phyloP scores from a whole-genome alignment of 1,139 yeast genomes.

The Debaryomycetaceae sp. region DNA sequence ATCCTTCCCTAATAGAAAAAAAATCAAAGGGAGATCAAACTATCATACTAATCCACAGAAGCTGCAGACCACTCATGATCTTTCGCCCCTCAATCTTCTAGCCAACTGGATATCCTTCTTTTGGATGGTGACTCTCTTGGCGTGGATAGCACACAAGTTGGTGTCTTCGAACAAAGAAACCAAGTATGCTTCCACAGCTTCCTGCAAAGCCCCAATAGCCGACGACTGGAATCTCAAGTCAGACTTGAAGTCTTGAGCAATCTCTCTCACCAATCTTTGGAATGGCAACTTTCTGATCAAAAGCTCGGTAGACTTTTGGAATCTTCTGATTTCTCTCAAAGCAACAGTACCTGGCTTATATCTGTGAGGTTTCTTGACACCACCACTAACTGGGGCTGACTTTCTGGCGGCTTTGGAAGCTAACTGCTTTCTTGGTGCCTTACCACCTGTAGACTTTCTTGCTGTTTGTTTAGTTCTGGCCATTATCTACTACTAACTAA shows the following conservation, averaged over 20 bases:
- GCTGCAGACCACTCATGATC: slow-evolving; percentile 26
- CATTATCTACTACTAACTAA: slow-evolving; percentile 20
- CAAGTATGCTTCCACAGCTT: slow-evolving; percentile 52
- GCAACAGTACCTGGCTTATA: slow-evolving; percentile 57
- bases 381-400: slow-evolving; percentile 51
- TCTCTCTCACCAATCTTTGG: slow-evolving; percentile 50
- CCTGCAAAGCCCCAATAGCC: slow-evolving; percentile 53
- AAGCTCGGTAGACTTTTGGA: slow-evolving; percentile 50
- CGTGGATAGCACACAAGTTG: slow-evolving; percentile 53
- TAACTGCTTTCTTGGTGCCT: slow-evolving; percentile 54
- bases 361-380: slow-evolving; percentile 55
- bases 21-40: neutral
- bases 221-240: slow-evolving; percentile 52
- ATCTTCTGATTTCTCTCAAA: slow-evolving; percentile 54
- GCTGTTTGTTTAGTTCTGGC: slow-evolving; percentile 56
- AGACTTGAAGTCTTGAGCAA: slow-evolving; percentile 49
- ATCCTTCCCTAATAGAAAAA: neutral
- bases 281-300: slow-evolving; percentile 52
- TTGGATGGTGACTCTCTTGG: slow-evolving; percentile 53
- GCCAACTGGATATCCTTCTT: slow-evolving; percentile 55
- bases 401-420: slow-evolving; percentile 55
- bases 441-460: slow-evolving; percentile 54
- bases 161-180: slow-evolving; percentile 52
- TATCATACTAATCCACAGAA: neutral
- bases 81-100: slow-evolving; percentile 54